Conservation (phyloP, 257 asterid genomes). For the Solanum rostratum region DNA sequence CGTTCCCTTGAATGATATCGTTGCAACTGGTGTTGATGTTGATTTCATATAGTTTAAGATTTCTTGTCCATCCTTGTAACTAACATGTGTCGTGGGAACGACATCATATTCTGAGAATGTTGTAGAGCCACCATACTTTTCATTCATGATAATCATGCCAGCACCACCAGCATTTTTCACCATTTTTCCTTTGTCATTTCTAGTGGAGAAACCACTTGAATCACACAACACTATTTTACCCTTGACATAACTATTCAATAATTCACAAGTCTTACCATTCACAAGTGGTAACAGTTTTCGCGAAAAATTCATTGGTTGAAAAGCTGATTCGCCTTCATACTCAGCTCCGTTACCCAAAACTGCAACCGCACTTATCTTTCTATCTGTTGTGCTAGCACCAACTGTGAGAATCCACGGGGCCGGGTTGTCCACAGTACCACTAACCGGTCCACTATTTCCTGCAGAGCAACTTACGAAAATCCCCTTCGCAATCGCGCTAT, state of each 20-base stretch:
- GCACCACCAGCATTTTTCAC: neutral
- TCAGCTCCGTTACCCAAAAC: neutral
- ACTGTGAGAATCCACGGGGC: slow-evolving; percentile 7
- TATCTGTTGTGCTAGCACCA: slow-evolving; percentile 4
- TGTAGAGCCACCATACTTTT: neutral
- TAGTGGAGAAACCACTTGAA: neutral
- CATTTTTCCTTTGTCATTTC: neutral
- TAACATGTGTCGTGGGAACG: neutral
- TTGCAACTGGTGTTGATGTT: neutral
- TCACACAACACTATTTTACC: slow-evolving; percentile 1
- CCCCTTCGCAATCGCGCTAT: neutral
- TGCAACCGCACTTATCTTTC: neutral
- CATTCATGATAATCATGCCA: neutral
- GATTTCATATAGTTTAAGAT: neutral
- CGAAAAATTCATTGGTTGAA: neutral
- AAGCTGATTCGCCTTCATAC: neutral
- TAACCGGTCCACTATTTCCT: neutral
- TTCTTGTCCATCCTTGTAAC: neutral
- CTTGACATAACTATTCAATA: neutral
- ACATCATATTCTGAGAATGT: neutral
- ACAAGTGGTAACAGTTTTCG: neutral
- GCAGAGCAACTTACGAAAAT: neutral
- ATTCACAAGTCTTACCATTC: neutral
- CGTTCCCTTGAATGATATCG: neutral
- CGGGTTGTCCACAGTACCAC: neutral